These are phyloP conservation scores for Benincasa hispida DNA, from an alignment of 306 rosid genomes.

Conservation along the genomic window DNA sequence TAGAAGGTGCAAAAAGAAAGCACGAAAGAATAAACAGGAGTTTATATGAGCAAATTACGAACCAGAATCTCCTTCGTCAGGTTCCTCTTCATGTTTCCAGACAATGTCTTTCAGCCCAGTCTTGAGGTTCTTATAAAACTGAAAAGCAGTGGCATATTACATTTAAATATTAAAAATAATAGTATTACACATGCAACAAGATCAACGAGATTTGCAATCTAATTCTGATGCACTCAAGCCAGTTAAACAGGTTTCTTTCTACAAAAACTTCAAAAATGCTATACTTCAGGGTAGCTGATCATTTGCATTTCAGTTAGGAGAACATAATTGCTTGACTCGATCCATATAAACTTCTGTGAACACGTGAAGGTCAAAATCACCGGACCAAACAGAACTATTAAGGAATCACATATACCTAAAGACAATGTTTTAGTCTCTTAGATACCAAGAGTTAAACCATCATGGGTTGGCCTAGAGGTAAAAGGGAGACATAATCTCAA, in stretches of 20 bases:
- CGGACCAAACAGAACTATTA: neutral
- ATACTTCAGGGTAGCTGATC: neutral
- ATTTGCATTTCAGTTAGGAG: neutral
- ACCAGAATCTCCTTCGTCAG: slow-evolving; percentile 33
- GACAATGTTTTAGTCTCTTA: neutral
- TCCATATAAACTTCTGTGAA: neutral
- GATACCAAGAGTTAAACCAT: neutral
- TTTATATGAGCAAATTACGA: slow-evolving; percentile 8
- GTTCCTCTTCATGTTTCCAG: slow-evolving; percentile 44
- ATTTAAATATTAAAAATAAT: neutral
- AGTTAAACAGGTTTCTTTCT: neutral
- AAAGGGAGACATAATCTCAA: too few relatives aligned
- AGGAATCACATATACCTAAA: neutral
- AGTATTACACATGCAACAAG: neutral
- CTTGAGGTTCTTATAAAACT: slow-evolving; percentile 23
- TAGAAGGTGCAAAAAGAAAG: neutral
- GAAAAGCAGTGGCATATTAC: neutral
- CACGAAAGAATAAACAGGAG: neutral
- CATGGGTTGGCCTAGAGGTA: too few relatives aligned
- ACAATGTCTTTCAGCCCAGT: slow-evolving; percentile 49
- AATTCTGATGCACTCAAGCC: neutral
- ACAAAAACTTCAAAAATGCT: neutral
- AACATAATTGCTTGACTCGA: neutral
- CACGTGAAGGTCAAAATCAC: neutral
- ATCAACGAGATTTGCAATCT: neutral